Evolutionary conservation across 2,329 filamentous ascomycete species (phyloP).

Genomic region (Ploettnerulaceae sp.): DNA sequence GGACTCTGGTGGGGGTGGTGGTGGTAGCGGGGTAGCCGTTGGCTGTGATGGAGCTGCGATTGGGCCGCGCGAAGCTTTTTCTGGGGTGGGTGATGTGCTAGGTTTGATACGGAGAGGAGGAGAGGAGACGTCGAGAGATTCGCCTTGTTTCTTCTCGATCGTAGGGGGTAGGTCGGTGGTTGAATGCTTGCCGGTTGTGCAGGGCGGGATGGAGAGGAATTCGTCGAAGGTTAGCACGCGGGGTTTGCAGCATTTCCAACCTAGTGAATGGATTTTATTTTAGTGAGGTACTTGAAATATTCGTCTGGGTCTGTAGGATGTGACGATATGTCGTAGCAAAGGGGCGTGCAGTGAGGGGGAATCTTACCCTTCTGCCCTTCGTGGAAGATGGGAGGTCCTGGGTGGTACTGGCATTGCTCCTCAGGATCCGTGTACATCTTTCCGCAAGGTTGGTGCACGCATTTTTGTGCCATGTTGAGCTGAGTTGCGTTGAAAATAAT

Average conservation of each 20-base stretch:
- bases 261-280: constrained; percentile 46
- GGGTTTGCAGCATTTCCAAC: constrained; percentile 98
- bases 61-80: constrained; percentile 45
- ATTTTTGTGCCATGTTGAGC: constrained; percentile 59
- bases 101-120: constrained; percentile 6
- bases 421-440: constrained; percentile 79
- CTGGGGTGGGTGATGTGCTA: constrained; percentile 33
- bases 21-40: constrained; percentile 46
- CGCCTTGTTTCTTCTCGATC: constrained; percentile 53
- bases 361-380: constrained; percentile 97
- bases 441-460: constrained; percentile 92
- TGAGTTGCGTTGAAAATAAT: constrained; percentile 1
- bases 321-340: too few species aligned
- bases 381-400: constrained; percentile 90
- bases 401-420: constrained; percentile 87
- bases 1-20: constrained; percentile 66
- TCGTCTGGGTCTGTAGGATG: too few species aligned
- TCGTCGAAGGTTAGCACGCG: constrained; percentile 97
- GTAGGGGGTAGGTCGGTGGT: constrained; percentile 68
- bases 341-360: constrained; percentile 16
- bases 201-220: constrained; percentile 88
- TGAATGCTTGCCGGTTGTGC: constrained; percentile 88
- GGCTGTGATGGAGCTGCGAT: constrained; percentile 42
- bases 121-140: constrained; percentile 29
- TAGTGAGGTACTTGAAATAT: too few species aligned